phyloP scores from a whole-genome alignment of 2,329 filamentous ascomycete genomes.

The Alternaria ethzedia region DNA sequence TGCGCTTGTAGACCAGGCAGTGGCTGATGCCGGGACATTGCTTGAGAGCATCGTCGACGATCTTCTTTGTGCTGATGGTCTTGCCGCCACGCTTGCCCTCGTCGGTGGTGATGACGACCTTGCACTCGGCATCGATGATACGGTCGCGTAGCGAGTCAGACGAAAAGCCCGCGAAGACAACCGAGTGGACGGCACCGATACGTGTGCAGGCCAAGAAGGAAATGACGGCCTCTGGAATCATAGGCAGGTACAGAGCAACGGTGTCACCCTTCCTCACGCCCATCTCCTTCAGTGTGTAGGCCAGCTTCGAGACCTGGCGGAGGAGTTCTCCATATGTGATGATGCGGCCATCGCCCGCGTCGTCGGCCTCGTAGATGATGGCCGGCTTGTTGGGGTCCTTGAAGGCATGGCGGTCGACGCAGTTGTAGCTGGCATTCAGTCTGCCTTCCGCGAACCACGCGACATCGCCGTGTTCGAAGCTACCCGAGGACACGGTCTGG shows the following conservation, averaged over 20 bases:
- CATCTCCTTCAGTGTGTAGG: constrained; percentile 90
- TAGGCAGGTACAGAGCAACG: constrained; percentile 95
- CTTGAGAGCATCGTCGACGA: constrained; percentile 96
- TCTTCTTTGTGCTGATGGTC: constrained; percentile 97
- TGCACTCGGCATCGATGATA: constrained; percentile 87
- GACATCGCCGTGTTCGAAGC: constrained; percentile 78
- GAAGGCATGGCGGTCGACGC: constrained; percentile 94
- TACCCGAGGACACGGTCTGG: constrained; percentile 82
- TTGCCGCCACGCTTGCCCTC: constrained; percentile 98
- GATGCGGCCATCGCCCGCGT: constrained; percentile 82
- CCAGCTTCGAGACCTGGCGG: constrained; percentile 85
- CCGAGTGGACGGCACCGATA: constrained; percentile 95
- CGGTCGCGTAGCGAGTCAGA: constrained; percentile 95
- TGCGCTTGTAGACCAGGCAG: constrained; percentile 93
- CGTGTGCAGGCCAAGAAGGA: constrained; percentile 89
- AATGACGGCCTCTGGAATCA: constrained; percentile 96
- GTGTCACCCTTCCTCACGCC: constrained; percentile 97
- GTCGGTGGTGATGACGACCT: constrained; percentile 94
- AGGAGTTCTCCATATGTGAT: constrained; percentile 94
- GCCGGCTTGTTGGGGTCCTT: constrained; percentile 91
- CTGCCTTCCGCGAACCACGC: constrained; percentile 95
- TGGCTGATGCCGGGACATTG: constrained; percentile 88
- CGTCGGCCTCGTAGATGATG: constrained; percentile 98
- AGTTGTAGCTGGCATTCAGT: constrained; percentile 97
- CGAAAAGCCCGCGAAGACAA: constrained; percentile 97